phyloP scores from a whole-genome alignment of 257 asterid genomes.

The Thymus quinquecostatus region DNA sequence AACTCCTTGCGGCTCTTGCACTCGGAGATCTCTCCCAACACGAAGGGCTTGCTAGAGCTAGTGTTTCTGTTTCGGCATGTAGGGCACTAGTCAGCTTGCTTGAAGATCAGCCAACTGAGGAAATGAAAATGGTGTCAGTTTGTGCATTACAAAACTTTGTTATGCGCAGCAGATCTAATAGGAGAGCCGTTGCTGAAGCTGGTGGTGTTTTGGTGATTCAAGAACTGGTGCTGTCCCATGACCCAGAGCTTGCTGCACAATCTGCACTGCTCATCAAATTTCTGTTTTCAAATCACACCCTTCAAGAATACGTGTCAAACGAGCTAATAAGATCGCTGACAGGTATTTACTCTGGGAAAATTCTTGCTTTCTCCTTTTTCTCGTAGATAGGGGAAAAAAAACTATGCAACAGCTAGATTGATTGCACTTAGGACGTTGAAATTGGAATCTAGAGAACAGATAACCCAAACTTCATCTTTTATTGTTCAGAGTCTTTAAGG shows the following conservation, averaged over 20 bases:
- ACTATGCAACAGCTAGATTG: neutral
- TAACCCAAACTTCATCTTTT: conserved; percentile 21
- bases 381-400: neutral
- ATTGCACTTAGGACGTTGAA: conserved; percentile 14
- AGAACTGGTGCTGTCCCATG: conserved; percentile 63
- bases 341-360: conserved; percentile 45
- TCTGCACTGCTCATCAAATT: conserved; percentile 70
- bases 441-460: conserved; percentile 13
- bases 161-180: conserved; percentile 80
- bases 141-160: conserved; percentile 88
- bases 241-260: conserved; percentile 67
- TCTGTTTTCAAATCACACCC: conserved; percentile 86
- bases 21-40: conserved; percentile 93
- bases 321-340: conserved; percentile 81
- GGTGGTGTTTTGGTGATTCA: conserved; percentile 81
- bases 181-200: conserved; percentile 86
- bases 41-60: conserved; percentile 82
- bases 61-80: conserved; percentile 77
- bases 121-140: conserved; percentile 73
- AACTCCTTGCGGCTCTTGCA: conserved; percentile 81
- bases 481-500: conserved; percentile 1
- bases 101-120: conserved; percentile 76
- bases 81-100: conserved; percentile 71
- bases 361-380: conserved; percentile 21
- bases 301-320: conserved; percentile 80